Evolutionary conservation across 139 green algal genomes (phyloP), one percentile per base, ranked within the genome.

Genomic region (Deuterostichococcus epilithicus): DNA sequence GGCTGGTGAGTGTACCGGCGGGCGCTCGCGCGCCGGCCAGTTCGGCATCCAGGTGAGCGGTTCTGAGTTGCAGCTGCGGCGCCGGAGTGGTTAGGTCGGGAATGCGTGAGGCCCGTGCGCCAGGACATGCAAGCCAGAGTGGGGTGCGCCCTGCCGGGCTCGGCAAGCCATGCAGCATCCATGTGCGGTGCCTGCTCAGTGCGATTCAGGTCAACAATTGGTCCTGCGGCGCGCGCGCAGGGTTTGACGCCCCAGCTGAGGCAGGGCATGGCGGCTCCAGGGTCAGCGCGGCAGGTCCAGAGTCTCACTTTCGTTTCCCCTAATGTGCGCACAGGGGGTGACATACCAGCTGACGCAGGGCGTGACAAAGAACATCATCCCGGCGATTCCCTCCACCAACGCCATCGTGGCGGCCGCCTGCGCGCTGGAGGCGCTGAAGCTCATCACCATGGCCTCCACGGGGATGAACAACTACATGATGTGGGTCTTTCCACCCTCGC

Each of bases 281-380:
- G n/a, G n/a, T n/a, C n/a, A n/a, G n/a, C n/a, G n/a, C n/a, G n/a
- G n/a, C n/a, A n/a, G n/a, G n/a, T n/a, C n/a, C n/a, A n/a, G n/a
- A n/a, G n/a, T n/a, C n/a, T n/a, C 42, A 63, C 34, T 34, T 22
- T 38, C 30, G 30, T 63, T 5, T 26, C 32, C 18, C 20, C 6
- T 28, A 20, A 63, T 26, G 28, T 4, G 10, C 32, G 28, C 81
- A 76, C 86, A 94, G 88, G 92, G 92, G 1, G 88, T 97, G 68
- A 97, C 91, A 0, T 92, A 85, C 79, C 91, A 96, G 85, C 81
- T 96, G 74, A 96, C 91, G 0, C 90, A 95, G 78, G 96, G 96
- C 3, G 96, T 99, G 32, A 92, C 97, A 13, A 99, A 99, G 83
- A 99, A 98, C 85, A 99, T 99, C 90, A 98, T 99, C 68, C 96